Evolutionary conservation across 805 yeast genomes (phyloP).

Genomic region (Candida orba): DNA sequence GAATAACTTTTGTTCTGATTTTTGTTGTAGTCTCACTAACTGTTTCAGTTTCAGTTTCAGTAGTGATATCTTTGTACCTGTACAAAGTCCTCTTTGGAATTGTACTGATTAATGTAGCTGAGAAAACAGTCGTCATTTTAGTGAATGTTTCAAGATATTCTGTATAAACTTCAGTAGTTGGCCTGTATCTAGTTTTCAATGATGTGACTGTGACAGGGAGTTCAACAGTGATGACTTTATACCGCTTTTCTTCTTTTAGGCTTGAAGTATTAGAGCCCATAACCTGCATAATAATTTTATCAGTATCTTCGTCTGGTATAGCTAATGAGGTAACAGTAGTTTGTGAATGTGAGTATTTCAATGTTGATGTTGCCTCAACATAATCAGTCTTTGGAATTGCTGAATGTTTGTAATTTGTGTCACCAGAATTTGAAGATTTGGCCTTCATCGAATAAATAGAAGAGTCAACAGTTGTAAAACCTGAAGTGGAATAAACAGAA

Average conservation of each 20-base stretch:
- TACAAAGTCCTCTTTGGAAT: slow-evolving; percentile 16
- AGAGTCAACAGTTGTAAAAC: no score
- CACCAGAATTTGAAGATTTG: no score
- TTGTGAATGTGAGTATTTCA: neutral
- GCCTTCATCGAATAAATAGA: no score
- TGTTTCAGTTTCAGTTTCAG: slow-evolving; percentile 12
- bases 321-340: neutral
- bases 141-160: slow-evolving; percentile 15
- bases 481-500: no score
- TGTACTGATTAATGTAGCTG: slow-evolving; percentile 13
- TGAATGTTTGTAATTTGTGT: no score
- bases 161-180: slow-evolving; percentile 16
- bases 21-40: slow-evolving; percentile 9
- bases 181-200: slow-evolving; percentile 14
- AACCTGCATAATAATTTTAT: no score
- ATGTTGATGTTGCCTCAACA: neutral
- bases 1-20: slow-evolving; percentile 13
- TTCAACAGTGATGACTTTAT: slow-evolving; percentile 1
- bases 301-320: neutral
- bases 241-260: no score
- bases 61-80: slow-evolving; percentile 13
- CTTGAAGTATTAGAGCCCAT: no score
- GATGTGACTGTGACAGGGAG: slow-evolving; percentile 17
- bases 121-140: slow-evolving; percentile 10
- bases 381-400: no score